A percentile compares a stretch with the other conserved stretches of the same genome.
These are phyloP conservation scores for Babesia gibsoni DNA, from an alignment of 169 alveolate species.

Conservation along the genomic window DNA sequence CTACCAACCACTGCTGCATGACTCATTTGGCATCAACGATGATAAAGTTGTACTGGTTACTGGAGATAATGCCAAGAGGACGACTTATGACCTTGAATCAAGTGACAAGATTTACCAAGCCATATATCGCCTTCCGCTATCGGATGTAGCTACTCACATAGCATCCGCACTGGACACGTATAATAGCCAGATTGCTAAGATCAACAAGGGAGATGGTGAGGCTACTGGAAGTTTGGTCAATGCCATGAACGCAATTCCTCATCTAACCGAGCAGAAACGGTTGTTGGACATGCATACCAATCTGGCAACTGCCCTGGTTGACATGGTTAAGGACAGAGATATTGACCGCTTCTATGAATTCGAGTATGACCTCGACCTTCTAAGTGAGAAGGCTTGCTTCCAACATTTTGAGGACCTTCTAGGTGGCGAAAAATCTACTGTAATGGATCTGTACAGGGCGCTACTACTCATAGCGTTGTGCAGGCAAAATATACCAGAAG, in stretches of 20 bases:
- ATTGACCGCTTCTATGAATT: slow-evolving; percentile 75
- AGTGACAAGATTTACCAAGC: slow-evolving; percentile 65
- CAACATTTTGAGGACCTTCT: slow-evolving; percentile 70
- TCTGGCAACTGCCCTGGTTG: slow-evolving; percentile 78
- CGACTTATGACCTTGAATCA: slow-evolving; percentile 63
- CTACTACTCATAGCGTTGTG: slow-evolving; percentile 63
- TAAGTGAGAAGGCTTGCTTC: slow-evolving; percentile 66
- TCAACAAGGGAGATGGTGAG: slow-evolving; percentile 57
- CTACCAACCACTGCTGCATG: slow-evolving; percentile 84
- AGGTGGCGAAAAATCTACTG: slow-evolving; percentile 54
- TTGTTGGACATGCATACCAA: slow-evolving; percentile 81
- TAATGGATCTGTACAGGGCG: slow-evolving; percentile 68
- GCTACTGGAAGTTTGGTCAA: slow-evolving; percentile 67
- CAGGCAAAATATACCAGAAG: slow-evolving; percentile 43
- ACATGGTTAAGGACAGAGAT: slow-evolving; percentile 76
- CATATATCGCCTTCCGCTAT: slow-evolving; percentile 67
- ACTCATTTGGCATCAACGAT: slow-evolving; percentile 71
- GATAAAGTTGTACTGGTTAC: slow-evolving; percentile 68
- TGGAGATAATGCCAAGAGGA: slow-evolving; percentile 12
- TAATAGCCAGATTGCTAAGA: slow-evolving; percentile 64
- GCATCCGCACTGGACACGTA: slow-evolving; percentile 67
- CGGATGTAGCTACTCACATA: slow-evolving; percentile 74
- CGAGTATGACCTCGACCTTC: slow-evolving; percentile 71
- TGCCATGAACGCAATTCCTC: slow-evolving; percentile 84
- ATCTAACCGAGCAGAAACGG: slow-evolving; percentile 82